A percentile compares a stretch with the other conserved stretches of the same genome.
Evolutionary conservation across 2,329 filamentous ascomycete genomes (phyloP).

Genomic region (Nectriaceae sp.): DNA sequence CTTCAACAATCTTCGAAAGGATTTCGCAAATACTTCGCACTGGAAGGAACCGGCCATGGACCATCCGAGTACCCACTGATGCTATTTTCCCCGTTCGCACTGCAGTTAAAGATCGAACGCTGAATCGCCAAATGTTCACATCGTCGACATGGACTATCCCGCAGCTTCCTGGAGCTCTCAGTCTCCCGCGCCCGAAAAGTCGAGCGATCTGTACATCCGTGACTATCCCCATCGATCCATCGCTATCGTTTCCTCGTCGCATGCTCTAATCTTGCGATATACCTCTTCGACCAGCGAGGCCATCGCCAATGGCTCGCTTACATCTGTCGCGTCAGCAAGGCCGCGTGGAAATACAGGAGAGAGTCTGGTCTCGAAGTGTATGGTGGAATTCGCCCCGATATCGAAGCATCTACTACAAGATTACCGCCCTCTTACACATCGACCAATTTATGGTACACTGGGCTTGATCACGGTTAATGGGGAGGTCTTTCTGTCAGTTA

Average conservation of each 20-base stretch:
- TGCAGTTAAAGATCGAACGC: conserved; percentile 15
- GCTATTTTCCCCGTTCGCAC: not conserved
- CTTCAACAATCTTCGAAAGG: no score
- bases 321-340: conserved; percentile 51
- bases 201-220: conserved; percentile 79
- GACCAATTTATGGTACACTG: conserved; percentile 81
- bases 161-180: conserved; percentile 48
- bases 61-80: conserved; percentile 12
- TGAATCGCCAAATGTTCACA: conserved; percentile 8
- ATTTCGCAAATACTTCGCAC: no score
- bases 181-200: conserved; percentile 55
- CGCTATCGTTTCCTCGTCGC: conserved; percentile 76
- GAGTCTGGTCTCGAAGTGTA: conserved; percentile 63
- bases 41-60: conserved; percentile 20
- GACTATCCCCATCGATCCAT: conserved; percentile 87
- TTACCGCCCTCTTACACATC: conserved; percentile 73
- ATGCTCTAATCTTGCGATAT: conserved; percentile 84
- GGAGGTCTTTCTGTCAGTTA: conserved; percentile 89
- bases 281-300: conserved; percentile 65
- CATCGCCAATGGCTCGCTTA: conserved; percentile 59
- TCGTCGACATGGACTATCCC: conserved; percentile 49
- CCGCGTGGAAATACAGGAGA: conserved; percentile 45
- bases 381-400: conserved; percentile 79
- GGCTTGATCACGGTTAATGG: conserved; percentile 81
- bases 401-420: conserved; percentile 69